Conservation (phyloP, 257 asterid genomes). For the Asclepias syriaca region DNA sequence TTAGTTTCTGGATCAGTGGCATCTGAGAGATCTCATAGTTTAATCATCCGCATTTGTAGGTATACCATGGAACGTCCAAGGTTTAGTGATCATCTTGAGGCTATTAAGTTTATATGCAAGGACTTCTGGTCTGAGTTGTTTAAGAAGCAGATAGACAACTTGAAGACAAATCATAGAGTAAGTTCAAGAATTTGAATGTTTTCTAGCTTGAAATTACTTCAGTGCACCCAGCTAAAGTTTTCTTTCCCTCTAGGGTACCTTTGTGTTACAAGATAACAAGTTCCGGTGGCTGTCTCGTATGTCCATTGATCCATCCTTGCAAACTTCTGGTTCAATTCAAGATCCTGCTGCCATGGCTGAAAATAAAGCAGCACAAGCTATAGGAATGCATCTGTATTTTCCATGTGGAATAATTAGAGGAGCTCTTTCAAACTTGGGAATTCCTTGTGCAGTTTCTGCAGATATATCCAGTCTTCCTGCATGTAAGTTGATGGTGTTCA, state of each 20-base stretch:
- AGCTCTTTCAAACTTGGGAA: constrained; percentile 96
- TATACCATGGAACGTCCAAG: constrained; percentile 94
- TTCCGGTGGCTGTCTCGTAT: constrained; percentile 87
- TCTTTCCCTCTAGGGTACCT: constrained; percentile 64
- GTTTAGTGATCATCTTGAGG: constrained; percentile 91
- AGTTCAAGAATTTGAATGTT: constrained; percentile 26
- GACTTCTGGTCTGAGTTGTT: constrained; percentile 99
- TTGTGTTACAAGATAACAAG: constrained; percentile 88
- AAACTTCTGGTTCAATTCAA: constrained; percentile 68
- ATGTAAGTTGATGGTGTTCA: constrained; percentile 51
- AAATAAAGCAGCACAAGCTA: constrained; percentile 73
- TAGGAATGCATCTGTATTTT: constrained; percentile 94
- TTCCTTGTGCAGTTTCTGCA: constrained; percentile 99
- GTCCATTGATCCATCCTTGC: constrained; percentile 74
- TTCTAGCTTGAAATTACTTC: background rate
- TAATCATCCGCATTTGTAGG: constrained; percentile 24
- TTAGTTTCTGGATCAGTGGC: background rate
- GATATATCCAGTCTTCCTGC: constrained; percentile 93
- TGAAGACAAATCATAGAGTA: constrained; percentile 95
- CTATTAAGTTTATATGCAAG: constrained; percentile 94
- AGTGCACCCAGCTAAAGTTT: constrained; percentile 8
- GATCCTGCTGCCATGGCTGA: constrained; percentile 93
- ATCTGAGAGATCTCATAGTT: background rate
- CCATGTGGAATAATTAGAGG: constrained; percentile 98
- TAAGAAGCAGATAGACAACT: constrained; percentile 96